Conservation (phyloP, 2,329 filamentous ascomycete genomes). For the Trichoderma semiorbis region DNA sequence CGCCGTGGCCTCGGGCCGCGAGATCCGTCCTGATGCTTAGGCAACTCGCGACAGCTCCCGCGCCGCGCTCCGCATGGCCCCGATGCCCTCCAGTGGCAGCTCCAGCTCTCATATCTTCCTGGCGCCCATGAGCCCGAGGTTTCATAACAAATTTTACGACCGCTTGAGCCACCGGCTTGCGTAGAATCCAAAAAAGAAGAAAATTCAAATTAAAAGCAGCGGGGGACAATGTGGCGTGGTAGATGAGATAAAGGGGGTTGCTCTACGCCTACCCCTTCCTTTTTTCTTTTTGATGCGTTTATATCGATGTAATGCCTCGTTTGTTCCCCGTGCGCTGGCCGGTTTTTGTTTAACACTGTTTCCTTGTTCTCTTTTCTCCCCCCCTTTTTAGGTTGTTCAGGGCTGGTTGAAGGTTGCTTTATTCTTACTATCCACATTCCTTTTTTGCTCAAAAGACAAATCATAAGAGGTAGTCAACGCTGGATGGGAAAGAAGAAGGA, state of each 20-base stretch:
- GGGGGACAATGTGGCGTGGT: background rate
- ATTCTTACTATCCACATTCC: background rate
- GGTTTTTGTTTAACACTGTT: background rate
- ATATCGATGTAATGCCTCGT: slow-evolving; percentile 3
- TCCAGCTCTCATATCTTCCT: background rate
- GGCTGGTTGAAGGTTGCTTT: background rate
- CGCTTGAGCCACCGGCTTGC: background rate
- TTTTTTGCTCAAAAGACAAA: background rate
- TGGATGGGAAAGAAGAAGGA: background rate
- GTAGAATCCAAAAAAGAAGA: background rate
- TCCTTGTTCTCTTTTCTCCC: background rate
- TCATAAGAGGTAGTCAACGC: background rate
- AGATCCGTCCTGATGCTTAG: slow-evolving; percentile 46
- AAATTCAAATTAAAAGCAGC: background rate
- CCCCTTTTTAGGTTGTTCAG: background rate
- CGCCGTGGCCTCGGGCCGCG: slow-evolving; percentile 54
- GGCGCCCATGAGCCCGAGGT: slow-evolving; percentile 2
- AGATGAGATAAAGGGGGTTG: background rate
- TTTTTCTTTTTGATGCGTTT: background rate
- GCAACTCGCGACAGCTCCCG: slow-evolving; percentile 29
- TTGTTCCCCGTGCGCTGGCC: background rate
- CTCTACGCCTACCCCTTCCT: background rate
- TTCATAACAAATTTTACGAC: slow-evolving; percentile 7
- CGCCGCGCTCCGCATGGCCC: slow-evolving; percentile 22
- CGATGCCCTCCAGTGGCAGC: slow-evolving; percentile 2